These are phyloP conservation scores for Plasmodium berghei DNA, from an alignment of 169 alveolate genomes.

Conservation along the genomic window DNA sequence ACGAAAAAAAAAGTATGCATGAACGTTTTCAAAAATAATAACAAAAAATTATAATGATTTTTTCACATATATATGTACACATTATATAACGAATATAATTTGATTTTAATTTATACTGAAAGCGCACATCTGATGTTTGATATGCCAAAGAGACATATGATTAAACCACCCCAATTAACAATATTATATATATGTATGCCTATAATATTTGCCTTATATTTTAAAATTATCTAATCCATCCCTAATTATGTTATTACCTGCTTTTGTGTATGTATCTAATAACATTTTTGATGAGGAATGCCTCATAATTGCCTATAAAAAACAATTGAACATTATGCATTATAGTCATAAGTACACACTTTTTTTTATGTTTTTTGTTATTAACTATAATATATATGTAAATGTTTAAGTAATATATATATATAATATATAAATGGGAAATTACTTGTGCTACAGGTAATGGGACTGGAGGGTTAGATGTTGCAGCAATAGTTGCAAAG, in stretches of 20 bases:
- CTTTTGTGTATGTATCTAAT: constrained; percentile 83
- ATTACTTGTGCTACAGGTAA: constrained; percentile 85
- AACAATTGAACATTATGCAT: not conserved
- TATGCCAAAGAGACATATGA: too few species aligned
- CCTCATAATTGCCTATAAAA: constrained; percentile 83
- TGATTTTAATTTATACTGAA: too few species aligned
- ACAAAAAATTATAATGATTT: not conserved
- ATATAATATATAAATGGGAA: not conserved
- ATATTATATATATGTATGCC: too few species aligned
- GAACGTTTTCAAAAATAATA: not conserved
- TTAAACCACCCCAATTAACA: too few species aligned
- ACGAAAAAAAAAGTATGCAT: not conserved
- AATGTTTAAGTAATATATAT: not conserved
- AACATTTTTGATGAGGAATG: constrained; percentile 85
- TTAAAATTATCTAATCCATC: constrained; percentile 83
- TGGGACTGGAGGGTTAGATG: constrained; percentile 86
- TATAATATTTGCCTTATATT: constrained; percentile 18
- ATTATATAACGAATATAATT: too few species aligned
- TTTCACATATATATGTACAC: too few species aligned
- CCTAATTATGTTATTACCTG: constrained; percentile 81
- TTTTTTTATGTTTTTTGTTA: not conserved
- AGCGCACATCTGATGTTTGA: too few species aligned
- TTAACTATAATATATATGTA: not conserved
- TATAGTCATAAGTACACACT: not conserved
- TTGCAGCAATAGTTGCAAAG: constrained; percentile 85